Conservation (phyloP, 108 stramenopile species). For the Phaeodactylum tricornutum region DNA sequence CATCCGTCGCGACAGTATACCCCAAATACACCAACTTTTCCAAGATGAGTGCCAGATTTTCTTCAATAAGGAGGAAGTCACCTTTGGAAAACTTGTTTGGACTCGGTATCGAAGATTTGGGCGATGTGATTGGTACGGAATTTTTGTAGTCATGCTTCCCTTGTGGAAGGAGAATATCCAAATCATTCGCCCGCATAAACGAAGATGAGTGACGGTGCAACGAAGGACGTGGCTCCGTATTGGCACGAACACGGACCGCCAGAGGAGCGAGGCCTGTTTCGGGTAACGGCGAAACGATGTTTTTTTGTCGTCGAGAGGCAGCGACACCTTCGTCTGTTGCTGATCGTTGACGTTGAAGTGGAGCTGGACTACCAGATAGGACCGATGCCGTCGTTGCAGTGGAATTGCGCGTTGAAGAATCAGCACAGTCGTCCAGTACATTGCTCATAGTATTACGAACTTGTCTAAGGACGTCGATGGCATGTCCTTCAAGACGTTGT, state of each 20-base stretch:
- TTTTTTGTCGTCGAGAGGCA: too few relatives aligned
- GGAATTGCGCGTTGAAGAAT: too few relatives aligned
- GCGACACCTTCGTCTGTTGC: too few relatives aligned
- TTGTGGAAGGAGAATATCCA: slow-evolving; percentile 2
- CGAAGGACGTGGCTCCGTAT: slow-evolving; percentile 1
- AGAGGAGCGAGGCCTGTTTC: too few relatives aligned
- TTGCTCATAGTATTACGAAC: too few relatives aligned
- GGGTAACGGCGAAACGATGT: too few relatives aligned
- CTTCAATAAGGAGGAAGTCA: slow-evolving; percentile 11
- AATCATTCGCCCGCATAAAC: slow-evolving; percentile 17
- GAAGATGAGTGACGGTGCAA: slow-evolving; percentile 4
- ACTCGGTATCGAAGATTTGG: background rate
- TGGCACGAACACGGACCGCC: background rate
- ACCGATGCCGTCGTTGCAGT: too few relatives aligned
- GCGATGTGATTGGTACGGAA: background rate
- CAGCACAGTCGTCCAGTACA: too few relatives aligned
- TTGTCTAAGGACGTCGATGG: too few relatives aligned
- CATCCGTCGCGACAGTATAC: slow-evolving; percentile 34
- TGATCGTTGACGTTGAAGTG: too few relatives aligned
- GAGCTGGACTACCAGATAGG: too few relatives aligned
- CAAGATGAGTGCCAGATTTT: slow-evolving; percentile 15
- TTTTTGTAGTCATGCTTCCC: background rate
- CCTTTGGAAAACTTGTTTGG: background rate
- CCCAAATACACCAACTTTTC: slow-evolving; percentile 35
- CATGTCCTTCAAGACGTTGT: too few relatives aligned